Evolutionary conservation across 2,329 filamentous ascomycete genomes (phyloP), one percentile per base, ranked within the genome.

Genomic region (Colletotrichum navitas): DNA sequence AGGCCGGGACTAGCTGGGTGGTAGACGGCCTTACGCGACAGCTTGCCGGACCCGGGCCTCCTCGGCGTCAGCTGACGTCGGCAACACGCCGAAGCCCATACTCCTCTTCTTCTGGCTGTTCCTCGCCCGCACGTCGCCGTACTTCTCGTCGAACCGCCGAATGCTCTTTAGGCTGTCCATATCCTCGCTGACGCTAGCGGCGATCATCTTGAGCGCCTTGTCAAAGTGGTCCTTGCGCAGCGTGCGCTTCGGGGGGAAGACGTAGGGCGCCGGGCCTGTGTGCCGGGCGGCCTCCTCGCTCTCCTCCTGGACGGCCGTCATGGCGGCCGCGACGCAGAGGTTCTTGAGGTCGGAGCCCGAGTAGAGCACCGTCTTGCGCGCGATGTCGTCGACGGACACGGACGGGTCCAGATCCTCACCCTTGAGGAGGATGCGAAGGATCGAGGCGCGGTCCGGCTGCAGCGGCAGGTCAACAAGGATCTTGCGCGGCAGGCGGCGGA

Each of bases 131-230:
- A 92, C 88, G 79, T 97, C 94, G 34, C 96, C 95, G 80, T 95
- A 99, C 80, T 95, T 93, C 82, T 97, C 94, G 79, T 99, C 96
- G 78, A 98, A 99, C 82, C 97, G 97, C 76, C 94, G 89, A 77
- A 99, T 97, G 16, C 93, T 93, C 74, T 90, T 89, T 73, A 99
- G 84, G 41, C 90, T 94, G 60, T 90, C 87, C 95, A 98, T 98
- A 78, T 99, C 95, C 81, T 98, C 95, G 76, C 90, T 95, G 75
- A 98, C 95, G 77, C 93, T 97, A 0, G 96, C 94, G 67, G 92
- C 93, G 75, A 99, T 97, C 81, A 98, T 95, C 76, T 90, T 88
- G 77, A 97, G 86, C 2, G 94, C 96, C 75, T 90, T 92, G 21
- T 95, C 92, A 78, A 99, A 98, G 82, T 99, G 96, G 2, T 85